Evolutionary conservation across 108 stramenopile genomes (phyloP), one percentile per base, ranked within the genome.

Genomic region (Skeletonema grethae): DNA sequence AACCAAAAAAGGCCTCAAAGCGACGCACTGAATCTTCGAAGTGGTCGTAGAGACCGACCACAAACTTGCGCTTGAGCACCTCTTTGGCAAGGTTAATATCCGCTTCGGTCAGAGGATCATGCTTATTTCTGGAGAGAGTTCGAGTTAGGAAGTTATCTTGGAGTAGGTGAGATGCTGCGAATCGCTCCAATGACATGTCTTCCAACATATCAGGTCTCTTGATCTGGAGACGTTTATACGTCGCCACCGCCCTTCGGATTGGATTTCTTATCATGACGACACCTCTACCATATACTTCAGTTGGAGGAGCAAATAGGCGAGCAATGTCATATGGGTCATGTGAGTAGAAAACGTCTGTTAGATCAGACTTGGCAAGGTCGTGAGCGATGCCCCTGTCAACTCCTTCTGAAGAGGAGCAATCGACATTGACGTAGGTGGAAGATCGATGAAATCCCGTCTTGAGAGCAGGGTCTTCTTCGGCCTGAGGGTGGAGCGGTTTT

Each of bases 1-100:
- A 84, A 7, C 79, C 79, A 36, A 84, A 80, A 61, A 80, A 84
- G 6, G 43, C 57, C 61, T 84, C 83, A 22, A 84, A 72, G 12
- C 83, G 77, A 7, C 29, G 46, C 7, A 79, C 39, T 12, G 76
- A 73, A 1, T 67, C 76, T 67, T 77, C 57, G 24, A 73, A 71
- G 25, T 58, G 55, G 9, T 83, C 82, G 34, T 69, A 79, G 11
- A 83, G 13, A 22, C 77, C 77, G 1, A 83, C 72, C 24, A 83
- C 58, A 35, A 83, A 79, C 73, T 83, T 83, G 3, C 77, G 73
- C 35, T 73, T 68, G 16, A 83, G 73, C 13, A 83, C 61, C 65
- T 74, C 73, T 35, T 83, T 83, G n/a, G 82, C 82, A 38, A 69
- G 28, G 8, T 73, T 57, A 30, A 75, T 5, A 61, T 83, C 67